These are phyloP conservation scores for Physaria fendleri DNA, from an alignment of 345 rosid genomes.

Conservation along the genomic window DNA sequence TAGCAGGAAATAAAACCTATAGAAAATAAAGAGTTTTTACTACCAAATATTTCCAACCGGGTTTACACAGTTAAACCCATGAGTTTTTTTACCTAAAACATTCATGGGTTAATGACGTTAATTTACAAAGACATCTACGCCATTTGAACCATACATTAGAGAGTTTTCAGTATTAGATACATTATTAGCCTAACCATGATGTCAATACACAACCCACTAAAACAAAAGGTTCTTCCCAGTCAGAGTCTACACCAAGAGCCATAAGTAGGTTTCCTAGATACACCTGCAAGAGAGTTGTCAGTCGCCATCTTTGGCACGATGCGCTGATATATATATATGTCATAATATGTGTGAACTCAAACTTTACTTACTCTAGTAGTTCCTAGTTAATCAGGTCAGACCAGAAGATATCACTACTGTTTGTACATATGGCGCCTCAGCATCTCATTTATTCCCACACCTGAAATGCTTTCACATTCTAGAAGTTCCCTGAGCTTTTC, in stretches of 20 bases:
- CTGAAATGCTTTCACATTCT: conserved; percentile 84
- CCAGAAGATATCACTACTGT: conserved; percentile 41
- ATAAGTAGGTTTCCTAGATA: conserved; percentile 27
- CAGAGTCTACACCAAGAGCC: conserved; percentile 30
- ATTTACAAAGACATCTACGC: no score
- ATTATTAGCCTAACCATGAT: no score
- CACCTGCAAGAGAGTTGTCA: conserved; percentile 40
- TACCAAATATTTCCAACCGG: neutral
- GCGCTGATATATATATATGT: neutral
- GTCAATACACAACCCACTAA: no score
- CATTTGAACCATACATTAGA: no score
- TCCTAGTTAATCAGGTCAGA: conserved; percentile 33
- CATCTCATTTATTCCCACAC: conserved; percentile 65
- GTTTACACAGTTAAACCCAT: conserved; percentile 11
- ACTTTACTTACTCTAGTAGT: conserved; percentile 26
- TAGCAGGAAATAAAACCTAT: neutral
- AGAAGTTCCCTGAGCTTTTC: conserved; percentile 71
- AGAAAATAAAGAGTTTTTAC: neutral
- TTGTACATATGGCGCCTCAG: conserved; percentile 63
- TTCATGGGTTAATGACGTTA: no score
- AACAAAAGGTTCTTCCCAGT: conserved; percentile 38
- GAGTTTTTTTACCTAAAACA: conserved; percentile 17
- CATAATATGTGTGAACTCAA: neutral
- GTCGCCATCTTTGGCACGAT: neutral
- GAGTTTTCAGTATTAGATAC: no score